Evolutionary conservation across 2,329 filamentous ascomycete genomes (phyloP).

Genomic region (Alternaria incomplexa): DNA sequence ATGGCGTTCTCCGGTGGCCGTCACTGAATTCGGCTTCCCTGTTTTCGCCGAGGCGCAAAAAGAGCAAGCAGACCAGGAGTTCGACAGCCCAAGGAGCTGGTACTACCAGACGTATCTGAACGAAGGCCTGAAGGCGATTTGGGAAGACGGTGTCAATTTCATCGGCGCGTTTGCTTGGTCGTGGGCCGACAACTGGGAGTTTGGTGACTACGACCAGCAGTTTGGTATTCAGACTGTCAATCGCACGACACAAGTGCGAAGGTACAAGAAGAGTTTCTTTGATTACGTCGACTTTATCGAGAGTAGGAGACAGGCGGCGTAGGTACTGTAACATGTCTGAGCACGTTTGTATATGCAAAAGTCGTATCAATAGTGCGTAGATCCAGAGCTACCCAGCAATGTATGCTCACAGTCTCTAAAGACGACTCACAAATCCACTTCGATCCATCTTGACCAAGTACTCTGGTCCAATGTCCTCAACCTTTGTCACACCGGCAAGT

Average conservation of each 20-base stretch:
- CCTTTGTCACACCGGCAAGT: constrained; percentile 27
- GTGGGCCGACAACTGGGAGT: constrained; percentile 62
- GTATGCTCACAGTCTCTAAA: constrained; percentile 46
- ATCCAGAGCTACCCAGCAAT: background rate
- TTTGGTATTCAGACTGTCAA: constrained; percentile 66
- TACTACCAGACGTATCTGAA: constrained; percentile 64
- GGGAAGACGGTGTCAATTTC: constrained; percentile 63
- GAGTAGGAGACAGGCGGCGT: constrained; percentile 24
- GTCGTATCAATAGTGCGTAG: background rate
- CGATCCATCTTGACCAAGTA: constrained; percentile 31
- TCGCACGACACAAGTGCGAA: constrained; percentile 57
- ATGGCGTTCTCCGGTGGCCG: constrained; percentile 56
- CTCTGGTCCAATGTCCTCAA: constrained; percentile 29
- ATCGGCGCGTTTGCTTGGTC: constrained; percentile 63
- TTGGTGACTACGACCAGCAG: constrained; percentile 56
- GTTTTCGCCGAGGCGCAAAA: constrained; percentile 57
- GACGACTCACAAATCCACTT: constrained; percentile 26
- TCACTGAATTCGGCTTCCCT: constrained; percentile 66
- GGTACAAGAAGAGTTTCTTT: constrained; percentile 66
- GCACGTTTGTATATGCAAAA: background rate
- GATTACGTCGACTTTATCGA: constrained; percentile 62
- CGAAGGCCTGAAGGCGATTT: constrained; percentile 62
- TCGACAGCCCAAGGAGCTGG: constrained; percentile 59
- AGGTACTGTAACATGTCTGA: background rate
- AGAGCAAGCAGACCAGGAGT: constrained; percentile 58